Base-by-base conservation (phyloP, 108 stramenopile genomes). In the Nannochloropsis gaditana region DNA sequence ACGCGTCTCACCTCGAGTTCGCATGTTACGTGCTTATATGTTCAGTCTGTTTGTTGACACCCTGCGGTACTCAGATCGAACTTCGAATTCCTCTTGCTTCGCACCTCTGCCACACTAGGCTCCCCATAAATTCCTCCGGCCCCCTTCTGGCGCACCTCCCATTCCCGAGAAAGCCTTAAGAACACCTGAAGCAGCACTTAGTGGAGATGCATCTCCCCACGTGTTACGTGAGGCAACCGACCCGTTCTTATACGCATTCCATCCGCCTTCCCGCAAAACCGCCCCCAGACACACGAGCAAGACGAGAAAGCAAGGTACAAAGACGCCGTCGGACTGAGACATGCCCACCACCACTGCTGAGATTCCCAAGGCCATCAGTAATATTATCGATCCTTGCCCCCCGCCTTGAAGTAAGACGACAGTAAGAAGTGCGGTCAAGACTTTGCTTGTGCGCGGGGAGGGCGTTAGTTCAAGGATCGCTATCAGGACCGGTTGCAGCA, bases 381-480 rank as follows among this genome's bases (percentile, higher is more conserved):
- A 73, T 2, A 73, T n/a, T 15, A 73, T 73, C 2, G 59, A 73
- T 6, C 59, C 59, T 3, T 73, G 59, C 59, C 59, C 15, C 8
- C 59, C 59, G n/a, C 59, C 59, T 73, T 73, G 59, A n/a, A 73
- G n/a, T n/a, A 73, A n/a, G 8, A 2, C 59, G 4, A n/a, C 59
- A n/a, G 59, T 73, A 6, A 73, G 59, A 6, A 73, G 19, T n/a
- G 59, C 59, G 8, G 59, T 73, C 59, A 73, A 6, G 19, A 73
- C 19, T 73, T 73, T 73, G 59, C 59, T 73, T n/a, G n/a, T 73
- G 59, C 59, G 59, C 59, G 59, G 59, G 19, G 59, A 73, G 59
- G 59, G 59, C n/a, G 59, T 73, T 15, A 73, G 59, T n/a, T 73
- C 59, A n/a, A 73, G 59, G n/a, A 8, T 73, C 19, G 59, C 59